Conservation (phyloP, 148 eudicot species). For the Nyssa sinensis region DNA sequence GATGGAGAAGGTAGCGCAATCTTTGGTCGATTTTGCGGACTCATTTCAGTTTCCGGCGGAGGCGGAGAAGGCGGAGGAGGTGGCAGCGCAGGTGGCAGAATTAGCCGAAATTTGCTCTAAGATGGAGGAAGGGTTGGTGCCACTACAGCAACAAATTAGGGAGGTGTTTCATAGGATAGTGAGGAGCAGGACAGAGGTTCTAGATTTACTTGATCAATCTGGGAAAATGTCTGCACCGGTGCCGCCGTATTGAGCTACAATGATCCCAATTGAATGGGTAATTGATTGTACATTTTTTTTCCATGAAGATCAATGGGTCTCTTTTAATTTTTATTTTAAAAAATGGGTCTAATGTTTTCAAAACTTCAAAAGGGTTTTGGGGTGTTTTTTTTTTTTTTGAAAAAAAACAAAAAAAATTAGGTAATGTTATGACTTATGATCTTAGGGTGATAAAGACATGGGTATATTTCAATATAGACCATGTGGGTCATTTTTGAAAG, state of each 20-base stretch:
- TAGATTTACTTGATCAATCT: slow-evolving; percentile 76
- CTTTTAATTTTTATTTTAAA: neutral
- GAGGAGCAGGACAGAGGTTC: slow-evolving; percentile 62
- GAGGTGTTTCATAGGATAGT: slow-evolving; percentile 93
- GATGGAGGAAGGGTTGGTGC: slow-evolving; percentile 80
- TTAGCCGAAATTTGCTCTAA: slow-evolving; percentile 57
- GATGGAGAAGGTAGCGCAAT: slow-evolving; percentile 52
- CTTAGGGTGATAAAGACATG: slow-evolving; percentile 1
- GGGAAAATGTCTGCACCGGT: slow-evolving; percentile 43
- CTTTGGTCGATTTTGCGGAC: slow-evolving; percentile 51
- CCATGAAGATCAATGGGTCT: neutral
- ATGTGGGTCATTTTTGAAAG: neutral
- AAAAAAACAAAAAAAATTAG: no score
- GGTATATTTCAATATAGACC: neutral
- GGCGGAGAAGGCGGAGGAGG: slow-evolving; percentile 59
- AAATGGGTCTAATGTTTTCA: neutral
- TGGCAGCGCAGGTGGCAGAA: slow-evolving; percentile 59
- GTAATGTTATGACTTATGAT: neutral
- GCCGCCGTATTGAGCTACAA: slow-evolving; percentile 28
- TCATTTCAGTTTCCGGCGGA: slow-evolving; percentile 65
- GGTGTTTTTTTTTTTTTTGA: no score
- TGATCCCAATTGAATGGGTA: neutral
- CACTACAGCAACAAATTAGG: slow-evolving; percentile 66
- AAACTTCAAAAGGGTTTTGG: no score
- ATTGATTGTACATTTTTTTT: neutral